Conservation (phyloP, 352 stramenopile species). For the Globisporangium cederbergense region DNA sequence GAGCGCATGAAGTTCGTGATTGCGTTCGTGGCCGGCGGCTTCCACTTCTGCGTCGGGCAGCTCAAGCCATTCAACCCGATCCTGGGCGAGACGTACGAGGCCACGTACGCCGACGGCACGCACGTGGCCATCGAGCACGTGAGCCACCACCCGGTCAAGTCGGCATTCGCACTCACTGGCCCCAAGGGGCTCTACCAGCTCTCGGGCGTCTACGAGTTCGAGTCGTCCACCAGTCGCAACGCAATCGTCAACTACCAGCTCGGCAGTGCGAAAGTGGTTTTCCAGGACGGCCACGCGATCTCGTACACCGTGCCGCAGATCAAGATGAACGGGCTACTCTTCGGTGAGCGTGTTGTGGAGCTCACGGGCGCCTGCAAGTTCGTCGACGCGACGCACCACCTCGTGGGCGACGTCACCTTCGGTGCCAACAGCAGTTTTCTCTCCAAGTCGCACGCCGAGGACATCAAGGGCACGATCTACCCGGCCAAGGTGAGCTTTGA, state of each 20-base stretch:
- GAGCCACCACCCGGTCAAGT: constrained; percentile 65
- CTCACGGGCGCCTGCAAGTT: constrained; percentile 54
- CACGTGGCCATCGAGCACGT: constrained; percentile 72
- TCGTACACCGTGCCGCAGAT: constrained; percentile 73
- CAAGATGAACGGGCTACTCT: constrained; percentile 75
- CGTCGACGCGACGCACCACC: constrained; percentile 34
- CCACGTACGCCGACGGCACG: constrained; percentile 65
- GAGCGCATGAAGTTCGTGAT: constrained; percentile 75
- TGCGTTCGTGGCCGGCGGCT: constrained; percentile 56
- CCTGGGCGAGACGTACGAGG: constrained; percentile 74
- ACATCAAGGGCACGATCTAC: constrained; percentile 70
- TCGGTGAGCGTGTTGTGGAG: constrained; percentile 70
- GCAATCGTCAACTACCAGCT: constrained; percentile 68
- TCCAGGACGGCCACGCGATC: constrained; percentile 50
- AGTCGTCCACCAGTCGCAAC: constrained; percentile 63
- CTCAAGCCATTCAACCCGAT: constrained; percentile 84
- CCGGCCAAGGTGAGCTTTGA: constrained; percentile 31
- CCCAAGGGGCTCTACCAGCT: constrained; percentile 51
- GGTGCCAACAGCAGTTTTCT: constrained; percentile 66
- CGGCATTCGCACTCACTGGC: constrained; percentile 49
- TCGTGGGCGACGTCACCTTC: constrained; percentile 57
- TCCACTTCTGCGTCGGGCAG: constrained; percentile 73
- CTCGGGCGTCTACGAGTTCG: constrained; percentile 65
- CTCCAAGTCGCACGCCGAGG: constrained; percentile 56
- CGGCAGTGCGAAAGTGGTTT: constrained; percentile 37